These are phyloP conservation scores for Curvularia lunata DNA, from an alignment of 2,329 filamentous ascomycete genomes.

Conservation along the genomic window DNA sequence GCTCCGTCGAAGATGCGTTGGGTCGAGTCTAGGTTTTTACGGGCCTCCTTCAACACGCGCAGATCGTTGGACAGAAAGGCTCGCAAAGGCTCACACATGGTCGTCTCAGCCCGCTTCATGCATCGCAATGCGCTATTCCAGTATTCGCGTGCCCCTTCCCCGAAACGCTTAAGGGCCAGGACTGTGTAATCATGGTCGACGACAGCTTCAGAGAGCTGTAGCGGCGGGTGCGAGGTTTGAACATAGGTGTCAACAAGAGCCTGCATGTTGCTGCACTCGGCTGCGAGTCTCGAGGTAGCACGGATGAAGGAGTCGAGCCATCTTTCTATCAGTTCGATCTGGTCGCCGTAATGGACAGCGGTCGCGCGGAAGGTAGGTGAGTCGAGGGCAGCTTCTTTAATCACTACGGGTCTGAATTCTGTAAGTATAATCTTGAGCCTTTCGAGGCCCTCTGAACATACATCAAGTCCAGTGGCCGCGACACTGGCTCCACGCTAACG, in stretches of 20 bases:
- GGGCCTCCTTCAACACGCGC: slow-evolving; percentile 82
- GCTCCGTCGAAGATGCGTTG: slow-evolving; percentile 86
- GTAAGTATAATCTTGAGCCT: slow-evolving; percentile 12
- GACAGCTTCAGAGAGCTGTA: slow-evolving; percentile 77
- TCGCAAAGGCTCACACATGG: slow-evolving; percentile 81
- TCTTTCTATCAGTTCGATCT: slow-evolving; percentile 87
- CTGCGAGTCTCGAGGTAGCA: slow-evolving; percentile 65
- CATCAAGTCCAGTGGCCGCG: slow-evolving; percentile 52
- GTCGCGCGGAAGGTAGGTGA: slow-evolving; percentile 94
- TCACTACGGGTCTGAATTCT: slow-evolving; percentile 70
- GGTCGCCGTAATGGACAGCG: slow-evolving; percentile 84
- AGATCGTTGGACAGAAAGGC: slow-evolving; percentile 80
- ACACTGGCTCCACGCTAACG: slow-evolving; percentile 49
- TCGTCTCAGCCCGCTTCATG: slow-evolving; percentile 77
- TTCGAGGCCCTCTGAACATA: slow-evolving; percentile 27
- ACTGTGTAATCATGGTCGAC: slow-evolving; percentile 96
- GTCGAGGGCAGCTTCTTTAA: slow-evolving; percentile 95
- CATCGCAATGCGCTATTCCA: slow-evolving; percentile 78
- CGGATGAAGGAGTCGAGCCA: slow-evolving; percentile 82
- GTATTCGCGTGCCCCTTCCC: slow-evolving; percentile 85
- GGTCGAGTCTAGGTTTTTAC: slow-evolving; percentile 74
- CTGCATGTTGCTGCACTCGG: slow-evolving; percentile 77
- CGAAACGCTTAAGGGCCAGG: slow-evolving; percentile 81
- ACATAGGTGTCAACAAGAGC: slow-evolving; percentile 79
- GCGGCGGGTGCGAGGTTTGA: slow-evolving; percentile 74